These are phyloP conservation scores for Platanus orientalis DNA, from an alignment of 164 flowering plant genomes.

Conservation along the genomic window DNA sequence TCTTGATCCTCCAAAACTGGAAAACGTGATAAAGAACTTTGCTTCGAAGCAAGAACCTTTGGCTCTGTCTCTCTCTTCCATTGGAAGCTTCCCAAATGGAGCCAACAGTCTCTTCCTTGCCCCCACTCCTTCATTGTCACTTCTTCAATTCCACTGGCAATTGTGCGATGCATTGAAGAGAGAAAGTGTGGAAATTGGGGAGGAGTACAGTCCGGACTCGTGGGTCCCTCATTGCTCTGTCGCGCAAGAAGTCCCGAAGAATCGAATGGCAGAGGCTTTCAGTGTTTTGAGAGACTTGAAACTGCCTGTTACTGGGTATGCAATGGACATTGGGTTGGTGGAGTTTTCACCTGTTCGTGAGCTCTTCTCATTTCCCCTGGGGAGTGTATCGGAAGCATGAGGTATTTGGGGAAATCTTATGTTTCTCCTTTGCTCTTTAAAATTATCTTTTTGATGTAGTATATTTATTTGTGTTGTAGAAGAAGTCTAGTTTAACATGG, in stretches of 20 bases:
- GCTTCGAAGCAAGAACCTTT: slow-evolving; percentile 78
- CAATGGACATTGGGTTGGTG: slow-evolving; percentile 84
- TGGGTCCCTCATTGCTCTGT: slow-evolving; percentile 86
- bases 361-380: slow-evolving; percentile 64
- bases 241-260: slow-evolving; percentile 74
- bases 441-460: neutral
- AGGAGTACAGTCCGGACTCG: slow-evolving; percentile 58
- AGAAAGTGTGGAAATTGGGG: slow-evolving; percentile 79
- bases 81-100: slow-evolving; percentile 59
- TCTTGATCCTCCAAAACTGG: slow-evolving; percentile 58
- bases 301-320: slow-evolving; percentile 87
- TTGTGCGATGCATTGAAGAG: slow-evolving; percentile 66
- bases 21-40: slow-evolving; percentile 45
- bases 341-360: slow-evolving; percentile 92
- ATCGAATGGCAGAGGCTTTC: slow-evolving; percentile 80
- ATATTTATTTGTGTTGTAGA: no score
- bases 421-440: neutral
- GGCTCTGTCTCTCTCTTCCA: slow-evolving; percentile 55
- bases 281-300: slow-evolving; percentile 79
- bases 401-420: neutral
- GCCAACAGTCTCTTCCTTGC: slow-evolving; percentile 59
- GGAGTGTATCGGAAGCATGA: slow-evolving; percentile 51
- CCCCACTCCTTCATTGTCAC: slow-evolving; percentile 66
- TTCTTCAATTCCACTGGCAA: slow-evolving; percentile 79
- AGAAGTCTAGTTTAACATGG: no score